Conservation (phyloP, 371 early-diverging fungal genomes). For the Apophysomyces trapeziformis region DNA sequence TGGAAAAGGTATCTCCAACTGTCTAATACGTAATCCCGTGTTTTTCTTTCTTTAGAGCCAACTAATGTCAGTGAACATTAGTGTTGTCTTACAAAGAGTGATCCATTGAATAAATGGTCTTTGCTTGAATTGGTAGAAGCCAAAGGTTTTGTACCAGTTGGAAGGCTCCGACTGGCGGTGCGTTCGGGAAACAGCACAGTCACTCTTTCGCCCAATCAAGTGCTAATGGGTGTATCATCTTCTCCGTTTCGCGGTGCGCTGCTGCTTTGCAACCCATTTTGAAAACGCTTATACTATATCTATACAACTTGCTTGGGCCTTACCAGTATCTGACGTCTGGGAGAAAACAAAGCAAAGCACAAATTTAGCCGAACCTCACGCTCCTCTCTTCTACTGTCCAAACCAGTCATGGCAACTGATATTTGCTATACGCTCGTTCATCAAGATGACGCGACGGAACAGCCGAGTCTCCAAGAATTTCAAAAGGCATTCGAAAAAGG, state of each 20-base stretch:
- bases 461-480: constrained; percentile 71
- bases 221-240: background rate
- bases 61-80: too few species aligned
- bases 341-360: background rate
- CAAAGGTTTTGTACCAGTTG: too few species aligned
- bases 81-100: constrained; percentile 2
- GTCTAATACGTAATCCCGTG: constrained; percentile 20
- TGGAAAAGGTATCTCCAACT: constrained; percentile 51
- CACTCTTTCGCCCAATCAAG: background rate
- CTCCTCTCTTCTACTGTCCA: background rate
- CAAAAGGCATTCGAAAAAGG: constrained; percentile 87
- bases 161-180: too few species aligned
- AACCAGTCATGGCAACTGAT: constrained; percentile 48
- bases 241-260: background rate
- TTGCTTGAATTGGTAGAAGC: too few species aligned
- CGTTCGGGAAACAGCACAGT: background rate
- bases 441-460: constrained; percentile 68
- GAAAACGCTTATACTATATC: too few species aligned
- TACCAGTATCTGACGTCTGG: background rate
- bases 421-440: constrained; percentile 74
- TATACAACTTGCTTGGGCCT: background rate
- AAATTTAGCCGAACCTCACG: background rate
- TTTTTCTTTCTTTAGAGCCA: background rate
- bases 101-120: background rate
- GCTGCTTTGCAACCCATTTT: too few species aligned